Evolutionary conservation across 345 rosid species (phyloP), one percentile per base, ranked within the genome.

Genomic region (Gossypium ekmanianum): DNA sequence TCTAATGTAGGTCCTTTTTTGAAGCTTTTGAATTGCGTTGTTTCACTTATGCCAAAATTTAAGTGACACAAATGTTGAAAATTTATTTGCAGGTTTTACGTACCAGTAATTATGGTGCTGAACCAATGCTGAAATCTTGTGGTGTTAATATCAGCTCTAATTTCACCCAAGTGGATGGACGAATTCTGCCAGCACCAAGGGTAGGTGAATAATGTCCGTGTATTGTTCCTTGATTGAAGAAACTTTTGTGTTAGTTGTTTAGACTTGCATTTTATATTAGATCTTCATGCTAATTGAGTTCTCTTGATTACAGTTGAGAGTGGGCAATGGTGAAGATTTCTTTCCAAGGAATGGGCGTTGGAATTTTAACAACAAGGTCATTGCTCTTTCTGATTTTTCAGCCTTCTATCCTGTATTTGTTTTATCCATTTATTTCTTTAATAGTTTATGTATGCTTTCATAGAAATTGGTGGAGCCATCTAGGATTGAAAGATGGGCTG

Each of bases 281-380:
- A 57, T 64, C 14, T 76, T 0, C 43, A n/a, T 44, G 43, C 39
- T 50, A 27, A 65, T 26, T 71, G 27, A 7, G 70, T 47, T 58
- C 50, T 62, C 29, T 22, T 71, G n/a, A 44, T 74, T 58, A 47
- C 89, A 95, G 99, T 83, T 95, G 74, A 91, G 86, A 83, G 85
- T 85, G 27, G 99, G 99, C 26, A 91, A 91, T 3, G 98, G 98
- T 20, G 93, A 88, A 55, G 93, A 91, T 71, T 85, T 93, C 55
- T 72, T 72, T 44, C 96, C 98, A 11, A 84, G 90, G 16, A 89
- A 88, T 75, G 99, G 99, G 11, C 85, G 97, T 24, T 95, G 99
- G 99, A 95, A 93, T 81, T 91, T 95, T 45, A 93, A 91, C 71
- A 87, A 88, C 14, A 95, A 93, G 96, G 99, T 95, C 52, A 8